Evolutionary conservation across 2,329 filamentous ascomycete genomes (phyloP).

Genomic region (Aspergillus caelatus): DNA sequence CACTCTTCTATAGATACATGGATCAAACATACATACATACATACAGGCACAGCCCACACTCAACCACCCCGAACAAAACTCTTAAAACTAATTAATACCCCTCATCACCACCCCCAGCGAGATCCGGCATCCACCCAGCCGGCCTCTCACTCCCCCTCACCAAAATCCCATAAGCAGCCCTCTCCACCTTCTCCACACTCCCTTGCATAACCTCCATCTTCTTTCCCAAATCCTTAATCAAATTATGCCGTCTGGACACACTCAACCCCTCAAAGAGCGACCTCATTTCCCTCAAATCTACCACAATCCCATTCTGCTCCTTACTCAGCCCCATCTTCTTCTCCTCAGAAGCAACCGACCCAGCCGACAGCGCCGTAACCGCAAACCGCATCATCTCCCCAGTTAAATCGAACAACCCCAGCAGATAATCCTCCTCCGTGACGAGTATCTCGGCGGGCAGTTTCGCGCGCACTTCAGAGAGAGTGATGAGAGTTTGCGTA

Average conservation of each 20-base stretch:
- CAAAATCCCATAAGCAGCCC: slow-evolving; percentile 81
- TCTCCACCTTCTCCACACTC: slow-evolving; percentile 93
- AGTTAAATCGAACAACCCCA: slow-evolving; percentile 89
- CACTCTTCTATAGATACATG: neutral
- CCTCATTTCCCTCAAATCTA: slow-evolving; percentile 78
- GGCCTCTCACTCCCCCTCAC: slow-evolving; percentile 87
- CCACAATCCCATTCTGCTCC: slow-evolving; percentile 67
- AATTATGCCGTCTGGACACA: slow-evolving; percentile 54
- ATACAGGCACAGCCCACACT: neutral
- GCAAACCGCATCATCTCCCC: slow-evolving; percentile 98
- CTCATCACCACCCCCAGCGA: slow-evolving; percentile 50
- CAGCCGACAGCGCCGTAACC: slow-evolving; percentile 82
- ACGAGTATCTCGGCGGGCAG: slow-evolving; percentile 61
- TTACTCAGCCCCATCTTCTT: slow-evolving; percentile 5
- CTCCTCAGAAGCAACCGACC: slow-evolving; percentile 40
- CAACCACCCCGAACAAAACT: neutral
- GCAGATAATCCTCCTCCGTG: slow-evolving; percentile 81
- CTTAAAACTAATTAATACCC: slow-evolving; percentile 37
- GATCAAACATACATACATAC: neutral
- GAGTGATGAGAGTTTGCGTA: slow-evolving; percentile 72
- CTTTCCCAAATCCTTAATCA: slow-evolving; percentile 67
- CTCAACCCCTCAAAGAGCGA: slow-evolving; percentile 75
- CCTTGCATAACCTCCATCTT: slow-evolving; percentile 86
- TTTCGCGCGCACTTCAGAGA: slow-evolving; percentile 57
- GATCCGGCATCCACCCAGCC: slow-evolving; percentile 87